These are phyloP conservation scores for Gossypium gossypioides DNA, from an alignment of 441 rosid genomes.

Conservation along the genomic window DNA sequence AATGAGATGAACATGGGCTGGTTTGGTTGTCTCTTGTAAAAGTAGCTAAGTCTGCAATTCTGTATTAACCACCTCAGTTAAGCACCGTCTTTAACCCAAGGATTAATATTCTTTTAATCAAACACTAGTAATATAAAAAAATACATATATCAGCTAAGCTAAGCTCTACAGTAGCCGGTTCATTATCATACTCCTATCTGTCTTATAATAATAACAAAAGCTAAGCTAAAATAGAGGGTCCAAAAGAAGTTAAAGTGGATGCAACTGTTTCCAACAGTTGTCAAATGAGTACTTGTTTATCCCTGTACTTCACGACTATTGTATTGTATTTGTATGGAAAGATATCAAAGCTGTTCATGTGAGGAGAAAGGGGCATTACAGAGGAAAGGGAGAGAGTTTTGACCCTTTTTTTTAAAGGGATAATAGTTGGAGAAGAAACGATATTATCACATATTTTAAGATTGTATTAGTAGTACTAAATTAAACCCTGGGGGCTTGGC, in stretches of 20 bases:
- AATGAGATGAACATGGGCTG: not conserved
- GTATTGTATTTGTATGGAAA: not conserved
- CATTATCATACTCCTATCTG: not conserved
- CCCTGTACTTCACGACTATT: not conserved
- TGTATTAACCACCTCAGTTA: not conserved
- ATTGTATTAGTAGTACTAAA: not conserved
- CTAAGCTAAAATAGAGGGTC: not conserved
- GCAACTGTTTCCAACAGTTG: not conserved
- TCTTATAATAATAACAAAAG: not conserved
- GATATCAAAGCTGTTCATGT: not conserved
- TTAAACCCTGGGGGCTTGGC: not conserved
- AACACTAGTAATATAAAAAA: not conserved
- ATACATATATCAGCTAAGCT: not conserved
- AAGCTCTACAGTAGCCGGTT: not conserved
- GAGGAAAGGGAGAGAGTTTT: not conserved
- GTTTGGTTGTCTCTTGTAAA: constrained; percentile 8
- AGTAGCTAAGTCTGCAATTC: not conserved
- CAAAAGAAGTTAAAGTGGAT: not conserved
- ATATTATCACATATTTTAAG: not conserved
- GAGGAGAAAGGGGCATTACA: not conserved
- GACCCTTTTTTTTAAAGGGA: too few species aligned
- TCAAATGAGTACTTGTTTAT: not conserved
- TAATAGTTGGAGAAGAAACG: not conserved
- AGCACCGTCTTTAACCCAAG: not conserved
- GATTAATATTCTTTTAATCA: not conserved